phyloP scores from a whole-genome alignment of 345 rosid genomes.

The Kernera saxatilis region DNA sequence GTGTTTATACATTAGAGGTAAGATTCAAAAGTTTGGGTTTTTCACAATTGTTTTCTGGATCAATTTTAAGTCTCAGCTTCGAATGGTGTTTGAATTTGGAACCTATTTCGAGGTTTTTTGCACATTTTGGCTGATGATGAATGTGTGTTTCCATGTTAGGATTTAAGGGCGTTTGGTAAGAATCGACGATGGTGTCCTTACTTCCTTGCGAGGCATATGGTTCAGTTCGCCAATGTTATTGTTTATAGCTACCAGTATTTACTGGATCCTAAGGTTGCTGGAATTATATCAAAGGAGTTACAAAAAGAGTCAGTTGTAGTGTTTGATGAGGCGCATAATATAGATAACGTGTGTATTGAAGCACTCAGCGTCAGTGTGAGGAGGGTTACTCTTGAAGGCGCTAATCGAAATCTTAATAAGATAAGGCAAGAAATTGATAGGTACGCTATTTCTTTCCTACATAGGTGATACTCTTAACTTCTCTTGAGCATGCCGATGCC shows the following conservation, averaged over 20 bases:
- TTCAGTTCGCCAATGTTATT: constrained; percentile 84
- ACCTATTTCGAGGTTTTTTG: neutral
- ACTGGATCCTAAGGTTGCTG: constrained; percentile 98
- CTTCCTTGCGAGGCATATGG: constrained; percentile 90
- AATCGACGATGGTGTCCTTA: constrained; percentile 92
- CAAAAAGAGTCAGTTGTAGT: constrained; percentile 93
- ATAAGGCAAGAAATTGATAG: constrained; percentile 80
- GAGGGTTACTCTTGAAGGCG: constrained; percentile 91
- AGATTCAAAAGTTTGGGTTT: neutral
- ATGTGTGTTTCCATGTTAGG: constrained; percentile 37
- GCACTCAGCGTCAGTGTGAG: constrained; percentile 95
- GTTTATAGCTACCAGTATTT: constrained; percentile 96
- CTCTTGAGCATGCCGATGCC: neutral
- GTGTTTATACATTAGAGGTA: constrained; percentile 93
- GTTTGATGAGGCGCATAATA: constrained; percentile 97
- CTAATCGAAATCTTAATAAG: constrained; percentile 72
- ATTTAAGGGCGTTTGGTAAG: constrained; percentile 80
- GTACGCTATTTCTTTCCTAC: constrained; percentile 34
- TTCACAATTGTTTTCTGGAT: neutral
- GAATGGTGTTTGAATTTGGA: neutral
- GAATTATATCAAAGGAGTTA: constrained; percentile 93
- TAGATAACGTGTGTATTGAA: constrained; percentile 95
- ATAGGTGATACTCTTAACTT: neutral
- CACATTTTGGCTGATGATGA: constrained; percentile 1
- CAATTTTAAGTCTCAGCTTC: neutral